Percentiles rank a stretch among this genome's conserved stretches.
These are phyloP conservation scores for Poa pratensis DNA, from an alignment of 176 grass and related monocot species.

Conservation along the genomic window DNA sequence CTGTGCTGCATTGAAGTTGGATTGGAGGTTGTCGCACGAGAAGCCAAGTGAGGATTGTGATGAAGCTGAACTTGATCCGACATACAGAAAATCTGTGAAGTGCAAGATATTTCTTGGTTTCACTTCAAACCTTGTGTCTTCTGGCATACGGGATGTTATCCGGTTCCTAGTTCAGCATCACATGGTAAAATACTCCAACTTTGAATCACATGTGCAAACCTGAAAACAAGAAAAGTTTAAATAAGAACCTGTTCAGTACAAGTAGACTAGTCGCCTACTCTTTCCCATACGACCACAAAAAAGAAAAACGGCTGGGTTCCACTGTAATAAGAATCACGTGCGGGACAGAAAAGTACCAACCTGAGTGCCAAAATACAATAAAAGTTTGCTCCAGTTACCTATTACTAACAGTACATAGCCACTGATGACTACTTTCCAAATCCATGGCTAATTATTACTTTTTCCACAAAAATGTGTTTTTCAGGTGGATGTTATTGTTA, in stretches of 20 bases:
- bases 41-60: constrained; percentile 61
- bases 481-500: constrained; percentile 97
- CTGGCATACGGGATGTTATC: constrained; percentile 82
- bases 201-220: too few relatives aligned
- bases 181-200: constrained; percentile 68
- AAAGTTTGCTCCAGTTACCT: too few relatives aligned
- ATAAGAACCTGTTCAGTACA: constrained; percentile 6
- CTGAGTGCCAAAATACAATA: too few relatives aligned
- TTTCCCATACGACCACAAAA: too few relatives aligned
- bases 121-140: constrained; percentile 94
- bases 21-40: constrained; percentile 87
- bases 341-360: too few relatives aligned
- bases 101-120: constrained; percentile 99
- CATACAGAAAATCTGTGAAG: constrained; percentile 73
- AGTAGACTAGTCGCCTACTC: background rate
- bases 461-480: constrained; percentile 20
- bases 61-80: constrained; percentile 61
- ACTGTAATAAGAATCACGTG: too few relatives aligned
- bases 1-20: constrained; percentile 59
- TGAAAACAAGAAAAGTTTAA: background rate
- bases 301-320: too few relatives aligned
- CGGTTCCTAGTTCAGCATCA: constrained; percentile 83
- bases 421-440: background rate
- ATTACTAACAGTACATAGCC: background rate
- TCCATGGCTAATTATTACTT: background rate